These are phyloP conservation scores for Magnolia kwangsiensis DNA, from an alignment of 164 flowering plant genomes.

Conservation along the genomic window DNA sequence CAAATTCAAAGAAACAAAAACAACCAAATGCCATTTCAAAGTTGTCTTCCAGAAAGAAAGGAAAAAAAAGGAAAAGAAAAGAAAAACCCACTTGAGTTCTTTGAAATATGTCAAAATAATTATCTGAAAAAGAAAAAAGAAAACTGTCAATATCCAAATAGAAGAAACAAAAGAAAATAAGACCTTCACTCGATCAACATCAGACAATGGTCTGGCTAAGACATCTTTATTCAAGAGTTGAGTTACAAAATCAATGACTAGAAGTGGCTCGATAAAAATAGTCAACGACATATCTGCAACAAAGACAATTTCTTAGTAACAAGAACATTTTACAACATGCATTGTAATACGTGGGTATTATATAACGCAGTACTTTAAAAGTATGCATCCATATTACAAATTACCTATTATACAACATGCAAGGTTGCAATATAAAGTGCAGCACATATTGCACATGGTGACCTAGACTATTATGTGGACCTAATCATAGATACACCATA, in stretches of 20 bases:
- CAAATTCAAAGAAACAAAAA: no score
- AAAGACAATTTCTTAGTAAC: background rate
- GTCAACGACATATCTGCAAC: constrained; percentile 90
- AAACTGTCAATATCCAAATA: background rate
- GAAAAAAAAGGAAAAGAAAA: no score
- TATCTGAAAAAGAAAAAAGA: no score
- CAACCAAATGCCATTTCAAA: no score
- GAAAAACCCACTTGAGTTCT: no score
- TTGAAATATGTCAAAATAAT: no score
- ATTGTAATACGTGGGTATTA: no score
- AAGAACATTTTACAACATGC: background rate
- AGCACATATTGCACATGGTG: background rate
- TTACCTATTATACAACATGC: background rate
- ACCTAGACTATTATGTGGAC: no score
- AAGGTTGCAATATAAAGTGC: background rate
- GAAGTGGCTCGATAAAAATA: constrained; percentile 91
- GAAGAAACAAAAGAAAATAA: background rate
- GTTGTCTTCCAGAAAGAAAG: no score
- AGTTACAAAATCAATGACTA: constrained; percentile 78
- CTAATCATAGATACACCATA: no score
- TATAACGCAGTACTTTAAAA: no score
- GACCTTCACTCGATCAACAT: constrained; percentile 91
- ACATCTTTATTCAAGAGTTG: constrained; percentile 75
- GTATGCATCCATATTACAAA: no score
- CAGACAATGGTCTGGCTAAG: constrained; percentile 67